Base-by-base conservation (phyloP, 2,329 filamentous ascomycete genomes). In the Metarhizium robertsii region DNA sequence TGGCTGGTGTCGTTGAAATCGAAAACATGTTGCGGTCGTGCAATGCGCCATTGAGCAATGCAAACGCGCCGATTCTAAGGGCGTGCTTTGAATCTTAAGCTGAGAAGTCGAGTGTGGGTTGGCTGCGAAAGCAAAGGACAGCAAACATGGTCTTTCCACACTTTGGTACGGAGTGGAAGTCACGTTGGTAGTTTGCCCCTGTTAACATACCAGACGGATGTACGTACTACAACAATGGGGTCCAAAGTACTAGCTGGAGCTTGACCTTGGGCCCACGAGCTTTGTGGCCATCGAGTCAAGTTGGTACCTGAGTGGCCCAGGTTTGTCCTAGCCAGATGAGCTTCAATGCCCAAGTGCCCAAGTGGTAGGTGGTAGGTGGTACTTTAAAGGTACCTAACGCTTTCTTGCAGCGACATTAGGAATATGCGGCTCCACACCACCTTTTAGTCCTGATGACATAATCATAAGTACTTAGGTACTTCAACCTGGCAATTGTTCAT, bases 1-100 rank as follows among this genome's bases (percentile, higher is more conserved):
- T 94, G 68, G 91, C 90, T 64, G 94, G 94, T 67, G 90, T 88
- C 57, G 79, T 75, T 57, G 83, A 74, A 66, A 86, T 83, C 47
- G 82, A 83, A 69, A 86, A 85, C 82, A 85, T 85, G 58, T 50
- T 65, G 60, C 60, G 58, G 60, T 59, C 56, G 54, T 25, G 58
- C 52, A 61, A 50, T 59, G 56, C 62, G 67, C 67, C 67, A 69
- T 70, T 64, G 64, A 64, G 59, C 54, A 43, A 48, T 40, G 14
- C 4, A 53, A 42, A 53, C 34, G 8, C 32, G 34, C 51, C 30
- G 18, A 45, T 53, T 20, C 47, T 6, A 45, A 20, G 25, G 18
- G 46, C 52, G 38, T 49, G 32, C 34, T 36, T 30, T 43, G 18
- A 40, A 48, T 20, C 40, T 48, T 29, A 34, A 20, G 45, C 25